Evolutionary conservation across 2,329 filamentous ascomycete species (phyloP).

Genomic region (Aureobasidium pullulans): DNA sequence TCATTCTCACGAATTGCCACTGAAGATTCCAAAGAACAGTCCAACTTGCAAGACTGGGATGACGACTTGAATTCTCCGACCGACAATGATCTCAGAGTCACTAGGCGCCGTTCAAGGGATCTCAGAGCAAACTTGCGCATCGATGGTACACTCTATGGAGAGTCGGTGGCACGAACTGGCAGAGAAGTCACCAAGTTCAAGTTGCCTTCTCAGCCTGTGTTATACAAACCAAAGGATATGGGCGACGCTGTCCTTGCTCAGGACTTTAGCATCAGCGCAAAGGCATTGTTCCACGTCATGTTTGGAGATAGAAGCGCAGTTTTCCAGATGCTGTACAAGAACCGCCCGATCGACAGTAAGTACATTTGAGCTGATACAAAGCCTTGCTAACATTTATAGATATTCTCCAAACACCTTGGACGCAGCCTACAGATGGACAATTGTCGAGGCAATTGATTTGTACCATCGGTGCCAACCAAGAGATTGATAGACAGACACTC

Average conservation of each 20-base stretch:
- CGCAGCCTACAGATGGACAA: slow-evolving; percentile 55
- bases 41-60: slow-evolving; percentile 86
- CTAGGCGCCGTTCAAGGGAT: slow-evolving; percentile 38
- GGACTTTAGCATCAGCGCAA: slow-evolving; percentile 83
- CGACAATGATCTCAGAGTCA: slow-evolving; percentile 29
- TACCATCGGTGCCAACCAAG: slow-evolving; percentile 25
- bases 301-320: slow-evolving; percentile 95
- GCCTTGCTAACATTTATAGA: slow-evolving; percentile 31
- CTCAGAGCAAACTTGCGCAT: slow-evolving; percentile 53
- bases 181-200: slow-evolving; percentile 64
- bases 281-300: slow-evolving; percentile 89
- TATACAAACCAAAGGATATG: slow-evolving; percentile 80
- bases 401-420: slow-evolving; percentile 84
- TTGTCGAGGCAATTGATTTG: slow-evolving; percentile 58
- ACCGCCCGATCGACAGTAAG: slow-evolving; percentile 60
- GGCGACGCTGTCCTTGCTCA: slow-evolving; percentile 66
- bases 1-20: slow-evolving; percentile 68
- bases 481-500: slow-evolving; percentile 79
- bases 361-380: neutral
- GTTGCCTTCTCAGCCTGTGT: slow-evolving; percentile 69
- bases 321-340: slow-evolving; percentile 84
- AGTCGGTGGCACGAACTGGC: slow-evolving; percentile 31
- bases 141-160: slow-evolving; percentile 52
- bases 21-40: slow-evolving; percentile 52
- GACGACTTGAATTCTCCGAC: slow-evolving; percentile 47